Percentiles rank a stretch among this genome's conserved stretches.
Evolutionary conservation across 2,329 filamentous ascomycete genomes (phyloP).

Genomic region (Xylariaceae sp.): DNA sequence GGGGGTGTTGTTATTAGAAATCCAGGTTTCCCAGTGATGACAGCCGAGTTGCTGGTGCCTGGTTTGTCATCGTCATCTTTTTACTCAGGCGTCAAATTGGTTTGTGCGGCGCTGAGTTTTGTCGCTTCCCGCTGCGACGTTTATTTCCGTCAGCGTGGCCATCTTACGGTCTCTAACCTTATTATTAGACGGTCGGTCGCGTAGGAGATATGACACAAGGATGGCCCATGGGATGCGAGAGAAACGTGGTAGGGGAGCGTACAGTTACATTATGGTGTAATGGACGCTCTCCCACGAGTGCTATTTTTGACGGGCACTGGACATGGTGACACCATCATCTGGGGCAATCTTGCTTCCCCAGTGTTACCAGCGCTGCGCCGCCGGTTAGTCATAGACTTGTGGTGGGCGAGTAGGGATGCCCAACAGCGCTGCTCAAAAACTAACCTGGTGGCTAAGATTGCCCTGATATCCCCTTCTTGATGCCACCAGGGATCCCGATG

Average conservation of each 20-base stretch:
- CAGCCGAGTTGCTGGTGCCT: slow-evolving; percentile 4
- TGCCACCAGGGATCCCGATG: background rate
- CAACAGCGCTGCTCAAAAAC: background rate
- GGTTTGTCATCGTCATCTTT: slow-evolving; percentile 12
- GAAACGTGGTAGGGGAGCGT: too few relatives aligned
- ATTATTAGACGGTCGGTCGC: background rate
- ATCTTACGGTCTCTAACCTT: background rate
- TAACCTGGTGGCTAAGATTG: background rate
- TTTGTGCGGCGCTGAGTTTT: background rate
- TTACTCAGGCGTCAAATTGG: too few relatives aligned
- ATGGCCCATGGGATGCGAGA: background rate
- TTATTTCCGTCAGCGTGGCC: background rate
- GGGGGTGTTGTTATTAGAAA: slow-evolving; percentile 23
- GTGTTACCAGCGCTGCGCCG: slow-evolving; percentile 16
- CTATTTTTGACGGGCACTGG: slow-evolving; percentile 21
- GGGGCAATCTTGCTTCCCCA: slow-evolving; percentile 14
- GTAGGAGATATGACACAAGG: background rate
- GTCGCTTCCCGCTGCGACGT: background rate
- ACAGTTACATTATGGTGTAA: background rate
- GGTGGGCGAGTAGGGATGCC: background rate
- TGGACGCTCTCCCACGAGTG: slow-evolving; percentile 1
- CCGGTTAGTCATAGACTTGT: slow-evolving; percentile 5
- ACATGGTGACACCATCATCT: slow-evolving; percentile 8
- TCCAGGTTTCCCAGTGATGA: slow-evolving; percentile 17
- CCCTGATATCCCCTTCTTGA: background rate